A percentile compares a stretch with the other conserved stretches of the same genome.
These are phyloP conservation scores for Boletus mariae DNA, from an alignment of 1,284 basidiomycete species.

Conservation along the genomic window DNA sequence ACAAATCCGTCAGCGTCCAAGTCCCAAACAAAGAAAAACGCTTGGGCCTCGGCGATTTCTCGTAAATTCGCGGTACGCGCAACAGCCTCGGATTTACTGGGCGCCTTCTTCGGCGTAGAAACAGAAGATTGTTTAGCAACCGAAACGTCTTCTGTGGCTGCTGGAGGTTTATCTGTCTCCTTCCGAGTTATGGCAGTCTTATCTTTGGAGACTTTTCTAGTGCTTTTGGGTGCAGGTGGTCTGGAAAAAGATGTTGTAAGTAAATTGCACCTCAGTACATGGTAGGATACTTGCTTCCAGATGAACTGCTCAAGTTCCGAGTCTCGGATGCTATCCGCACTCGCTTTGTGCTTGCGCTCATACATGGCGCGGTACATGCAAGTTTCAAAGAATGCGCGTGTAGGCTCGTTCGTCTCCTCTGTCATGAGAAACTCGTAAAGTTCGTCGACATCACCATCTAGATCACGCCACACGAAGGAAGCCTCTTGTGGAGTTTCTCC, in stretches of 20 bases:
- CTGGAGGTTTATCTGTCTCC: slow-evolving; percentile 11
- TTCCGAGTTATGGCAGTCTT: slow-evolving; percentile 18
- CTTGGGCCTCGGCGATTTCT: slow-evolving; percentile 43
- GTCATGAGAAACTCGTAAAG: slow-evolving; percentile 77
- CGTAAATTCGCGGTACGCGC: slow-evolving; percentile 22
- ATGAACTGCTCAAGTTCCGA: slow-evolving; percentile 73
- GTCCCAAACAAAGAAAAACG: slow-evolving; percentile 75
- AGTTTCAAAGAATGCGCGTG: slow-evolving; percentile 84
- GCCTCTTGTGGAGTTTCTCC: slow-evolving; percentile 77
- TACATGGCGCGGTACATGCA: slow-evolving; percentile 94
- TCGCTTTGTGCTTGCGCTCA: slow-evolving; percentile 80
- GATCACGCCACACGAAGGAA: slow-evolving; percentile 86
- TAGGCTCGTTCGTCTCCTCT: slow-evolving; percentile 77
- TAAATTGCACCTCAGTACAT: background rate
- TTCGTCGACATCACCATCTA: slow-evolving; percentile 79
- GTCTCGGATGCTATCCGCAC: slow-evolving; percentile 68
- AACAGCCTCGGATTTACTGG: slow-evolving; percentile 14
- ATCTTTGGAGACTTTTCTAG: slow-evolving; percentile 24
- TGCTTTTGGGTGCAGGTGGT: slow-evolving; percentile 33
- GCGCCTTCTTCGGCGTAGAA: slow-evolving; percentile 15
- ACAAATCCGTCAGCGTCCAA: slow-evolving; percentile 65
- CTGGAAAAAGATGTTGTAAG: slow-evolving; percentile 34
- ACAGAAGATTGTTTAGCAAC: slow-evolving; percentile 6
- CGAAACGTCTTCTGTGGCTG: slow-evolving; percentile 1
- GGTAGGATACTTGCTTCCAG: slow-evolving; percentile 56